Percentiles rank a stretch among this genome's conserved stretches.
Conservation (phyloP, 352 stramenopile genomes). For the Globisporangium radiosum region DNA sequence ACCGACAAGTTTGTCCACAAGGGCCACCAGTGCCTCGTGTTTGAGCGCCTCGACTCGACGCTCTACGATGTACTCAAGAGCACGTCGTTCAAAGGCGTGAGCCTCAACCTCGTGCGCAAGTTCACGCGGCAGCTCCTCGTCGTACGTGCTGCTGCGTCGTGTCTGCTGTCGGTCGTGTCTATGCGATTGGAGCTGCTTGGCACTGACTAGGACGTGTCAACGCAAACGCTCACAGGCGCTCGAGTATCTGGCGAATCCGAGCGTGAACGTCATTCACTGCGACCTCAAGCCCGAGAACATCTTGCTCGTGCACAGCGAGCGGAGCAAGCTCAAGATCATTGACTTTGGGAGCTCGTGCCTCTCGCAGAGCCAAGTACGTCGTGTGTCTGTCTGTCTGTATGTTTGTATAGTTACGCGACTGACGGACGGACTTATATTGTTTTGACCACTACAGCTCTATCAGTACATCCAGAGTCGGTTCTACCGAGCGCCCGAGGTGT, state of each 20-base stretch:
- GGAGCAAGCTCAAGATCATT: conserved; percentile 98
- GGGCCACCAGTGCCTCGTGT: conserved; percentile 97
- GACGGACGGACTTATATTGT: too few relatives aligned
- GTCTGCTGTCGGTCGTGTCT: too few relatives aligned
- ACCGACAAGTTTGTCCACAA: conserved; percentile 94
- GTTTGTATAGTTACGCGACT: too few relatives aligned
- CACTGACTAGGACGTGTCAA: too few relatives aligned
- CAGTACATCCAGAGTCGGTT: conserved; percentile 98
- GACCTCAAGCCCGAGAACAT: conserved; percentile 99
- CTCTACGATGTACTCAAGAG: conserved; percentile 96
- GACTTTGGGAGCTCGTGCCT: conserved; percentile 98
- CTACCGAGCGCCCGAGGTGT: conserved; percentile 91
- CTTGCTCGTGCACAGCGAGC: conserved; percentile 89
- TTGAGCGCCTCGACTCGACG: conserved; percentile 94
- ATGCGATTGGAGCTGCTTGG: too few relatives aligned
- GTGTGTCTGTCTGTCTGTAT: too few relatives aligned
- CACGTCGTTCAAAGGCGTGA: conserved; percentile 89
- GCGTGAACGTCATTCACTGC: conserved; percentile 98
- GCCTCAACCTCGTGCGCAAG: conserved; percentile 93
- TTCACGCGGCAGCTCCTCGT: conserved; percentile 95
- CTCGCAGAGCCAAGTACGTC: conserved; percentile 80
- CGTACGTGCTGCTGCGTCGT: conserved; percentile 12
- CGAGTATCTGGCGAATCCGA: conserved; percentile 81
- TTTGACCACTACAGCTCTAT: conserved; percentile 72
- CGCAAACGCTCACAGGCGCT: conserved; percentile 35